Conservation (phyloP, 1,284 basidiomycete species). For the Neolentinus lepideus region DNA sequence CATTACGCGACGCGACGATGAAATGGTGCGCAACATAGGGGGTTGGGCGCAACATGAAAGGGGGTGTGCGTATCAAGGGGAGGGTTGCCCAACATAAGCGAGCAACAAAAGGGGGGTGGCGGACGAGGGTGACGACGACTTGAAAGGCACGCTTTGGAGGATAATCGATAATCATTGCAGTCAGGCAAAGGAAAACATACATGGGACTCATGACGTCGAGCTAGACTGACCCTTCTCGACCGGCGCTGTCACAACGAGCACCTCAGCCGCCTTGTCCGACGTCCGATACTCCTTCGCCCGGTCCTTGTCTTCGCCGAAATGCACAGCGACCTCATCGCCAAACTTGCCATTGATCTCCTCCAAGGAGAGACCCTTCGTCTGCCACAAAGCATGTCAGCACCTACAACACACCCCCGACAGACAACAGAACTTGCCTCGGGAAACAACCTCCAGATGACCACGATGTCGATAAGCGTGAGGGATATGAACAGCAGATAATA, state of each 20-base stretch:
- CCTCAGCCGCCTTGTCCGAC: neutral
- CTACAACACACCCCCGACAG: neutral
- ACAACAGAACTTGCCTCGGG: constrained; percentile 3
- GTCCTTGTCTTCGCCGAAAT: neutral
- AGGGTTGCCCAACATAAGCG: too few species aligned
- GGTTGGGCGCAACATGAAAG: too few species aligned
- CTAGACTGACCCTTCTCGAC: neutral
- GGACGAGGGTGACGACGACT: too few species aligned
- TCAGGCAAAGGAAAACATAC: too few species aligned
- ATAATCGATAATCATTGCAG: too few species aligned
- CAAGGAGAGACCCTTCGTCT: constrained; percentile 67
- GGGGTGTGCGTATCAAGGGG: too few species aligned
- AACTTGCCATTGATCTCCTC: constrained; percentile 79
- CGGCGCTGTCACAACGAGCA: neutral
- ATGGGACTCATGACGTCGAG: too few species aligned
- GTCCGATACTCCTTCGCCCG: neutral
- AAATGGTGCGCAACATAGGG: too few species aligned
- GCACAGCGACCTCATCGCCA: constrained; percentile 36
- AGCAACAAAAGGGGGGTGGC: too few species aligned
- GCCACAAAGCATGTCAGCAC: constrained; percentile 38
- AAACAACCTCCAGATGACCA: constrained; percentile 7
- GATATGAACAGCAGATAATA: constrained; percentile 11
- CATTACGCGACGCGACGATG: neutral
- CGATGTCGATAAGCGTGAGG: constrained; percentile 5
- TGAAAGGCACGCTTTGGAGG: too few species aligned